A percentile compares a stretch with the other conserved stretches of the same genome.
These are phyloP conservation scores for Microbotryum violaceum DNA, from an alignment of 1,284 basidiomycete species.

Conservation along the genomic window DNA sequence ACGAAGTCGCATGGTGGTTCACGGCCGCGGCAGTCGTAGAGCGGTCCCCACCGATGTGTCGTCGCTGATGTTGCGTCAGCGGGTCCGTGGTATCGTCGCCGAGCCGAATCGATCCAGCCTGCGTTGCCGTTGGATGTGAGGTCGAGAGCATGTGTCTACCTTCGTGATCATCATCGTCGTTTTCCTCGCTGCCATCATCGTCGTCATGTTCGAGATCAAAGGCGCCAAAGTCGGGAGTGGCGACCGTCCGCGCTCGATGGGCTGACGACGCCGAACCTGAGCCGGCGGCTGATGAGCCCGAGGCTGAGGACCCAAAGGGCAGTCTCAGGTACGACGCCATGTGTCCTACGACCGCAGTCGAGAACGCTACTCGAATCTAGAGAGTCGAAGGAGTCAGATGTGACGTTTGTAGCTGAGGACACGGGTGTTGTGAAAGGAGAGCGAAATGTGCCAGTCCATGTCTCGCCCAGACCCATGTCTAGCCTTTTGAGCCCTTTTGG, in stretches of 20 bases:
- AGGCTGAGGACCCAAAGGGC: not conserved
- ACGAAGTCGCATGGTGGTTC: not conserved
- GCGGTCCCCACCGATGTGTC: too few relatives aligned
- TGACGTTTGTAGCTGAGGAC: too few relatives aligned
- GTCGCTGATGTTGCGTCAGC: too few relatives aligned
- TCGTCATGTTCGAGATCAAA: conserved; percentile 19
- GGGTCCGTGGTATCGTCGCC: conserved; percentile 1
- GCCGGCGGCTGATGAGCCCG: not conserved
- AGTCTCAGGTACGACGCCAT: too few relatives aligned
- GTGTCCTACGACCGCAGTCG: not conserved
- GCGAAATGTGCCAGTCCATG: too few relatives aligned
- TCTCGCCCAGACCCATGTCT: too few relatives aligned
- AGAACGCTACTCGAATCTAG: not conserved
- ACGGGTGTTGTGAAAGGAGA: too few relatives aligned
- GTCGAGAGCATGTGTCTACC: not conserved
- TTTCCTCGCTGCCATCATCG: conserved; percentile 2
- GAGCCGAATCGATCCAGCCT: not conserved
- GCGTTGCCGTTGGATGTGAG: not conserved
- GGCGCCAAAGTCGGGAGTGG: conserved; percentile 14
- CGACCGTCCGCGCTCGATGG: too few relatives aligned
- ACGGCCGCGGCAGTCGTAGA: not conserved
- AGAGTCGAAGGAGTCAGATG: too few relatives aligned
- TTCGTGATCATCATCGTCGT: not conserved
- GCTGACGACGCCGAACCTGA: not conserved
- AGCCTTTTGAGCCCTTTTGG: too few relatives aligned